phyloP scores from a whole-genome alignment of 2,329 filamentous ascomycete genomes.

The Arthrobotrys pseudoclavata region DNA sequence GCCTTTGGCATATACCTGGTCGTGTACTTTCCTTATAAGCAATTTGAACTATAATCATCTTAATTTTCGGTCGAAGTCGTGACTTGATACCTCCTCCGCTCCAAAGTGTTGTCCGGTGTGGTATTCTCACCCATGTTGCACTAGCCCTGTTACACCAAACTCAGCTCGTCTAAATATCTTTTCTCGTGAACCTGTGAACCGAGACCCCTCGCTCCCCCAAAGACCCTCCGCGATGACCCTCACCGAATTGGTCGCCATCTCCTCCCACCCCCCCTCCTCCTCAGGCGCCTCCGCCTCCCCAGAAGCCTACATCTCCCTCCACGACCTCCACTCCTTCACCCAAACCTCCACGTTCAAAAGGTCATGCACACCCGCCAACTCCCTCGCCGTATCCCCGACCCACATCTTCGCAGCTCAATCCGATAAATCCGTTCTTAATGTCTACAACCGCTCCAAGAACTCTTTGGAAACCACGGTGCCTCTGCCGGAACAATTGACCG shows the following conservation, averaged over 20 bases:
- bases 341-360: constrained; percentile 93
- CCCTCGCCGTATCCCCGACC: constrained; percentile 81
- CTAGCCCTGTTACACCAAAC: constrained; percentile 43
- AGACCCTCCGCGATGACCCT: constrained; percentile 36
- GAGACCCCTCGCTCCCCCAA: neutral
- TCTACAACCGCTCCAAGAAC: constrained; percentile 85
- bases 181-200: constrained; percentile 1
- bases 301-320: constrained; percentile 69
- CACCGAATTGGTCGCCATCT: constrained; percentile 54
- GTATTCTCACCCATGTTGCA: constrained; percentile 23
- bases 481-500: constrained; percentile 85
- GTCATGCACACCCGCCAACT: constrained; percentile 82
- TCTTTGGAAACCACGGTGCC: constrained; percentile 90
- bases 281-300: constrained; percentile 64
- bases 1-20: too few relatives aligned
- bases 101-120: constrained; percentile 2
- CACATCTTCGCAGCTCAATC: constrained; percentile 93
- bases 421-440: constrained; percentile 91
- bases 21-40: neutral
- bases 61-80: too few relatives aligned
- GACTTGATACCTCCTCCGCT: neutral
- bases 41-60: neutral
- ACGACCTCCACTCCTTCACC: constrained; percentile 89
- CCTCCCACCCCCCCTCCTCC: constrained; percentile 41
- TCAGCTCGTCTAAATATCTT: constrained; percentile 6